Base-by-base conservation (phyloP, 2,329 filamentous ascomycete genomes). In the Hypoxylon sp. region DNA sequence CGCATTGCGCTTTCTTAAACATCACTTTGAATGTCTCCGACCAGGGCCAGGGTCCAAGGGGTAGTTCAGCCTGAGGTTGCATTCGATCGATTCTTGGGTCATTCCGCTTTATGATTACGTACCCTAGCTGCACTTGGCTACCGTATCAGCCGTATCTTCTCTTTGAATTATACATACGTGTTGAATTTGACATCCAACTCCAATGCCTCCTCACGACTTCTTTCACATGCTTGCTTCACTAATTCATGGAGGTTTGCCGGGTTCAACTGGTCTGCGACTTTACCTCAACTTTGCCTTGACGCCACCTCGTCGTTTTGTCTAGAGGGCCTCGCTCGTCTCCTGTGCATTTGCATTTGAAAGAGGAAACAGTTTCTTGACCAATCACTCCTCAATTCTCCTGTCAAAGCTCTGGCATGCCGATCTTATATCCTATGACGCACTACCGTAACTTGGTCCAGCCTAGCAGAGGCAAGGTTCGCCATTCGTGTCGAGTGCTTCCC, bases 71-170 rank as follows among this genome's bases (percentile, higher is more conserved):
- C n/a, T n/a, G n/a, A n/a, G 21, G 67, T 69, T 59, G 45, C 64
- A 70, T 53, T 67, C 64, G 64, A 68, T 68, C 61, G 65, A 70
- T 63, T 48, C 60, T 60, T 63, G 67, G 67, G 64, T 65, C 57
- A 67, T 65, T 48, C 46, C 25, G 25, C n/a, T 58, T 41, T 10
- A 48, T 45, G 34, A 69, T 70, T 70, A 67, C 67, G 63, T 67
- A 59, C 32, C 50, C 58, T 45, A 13, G 34, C 28, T 14, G 10
- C 19, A 11, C 25, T 13, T 2, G 17, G 14, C 13, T 28, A 7
- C n/a, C n/a, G n/a, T n/a, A n/a, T n/a, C n/a, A n/a, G n/a, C 50
- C 21, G 2, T 11, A 23, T 23, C 21, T 48, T 60, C 38, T 19
- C 14, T 19, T 45, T 56, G 34, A 34, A n/a, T 45, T 51, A 13